Conservation (phyloP, 2,329 filamentous ascomycete species). For the Fusarium sp. region DNA sequence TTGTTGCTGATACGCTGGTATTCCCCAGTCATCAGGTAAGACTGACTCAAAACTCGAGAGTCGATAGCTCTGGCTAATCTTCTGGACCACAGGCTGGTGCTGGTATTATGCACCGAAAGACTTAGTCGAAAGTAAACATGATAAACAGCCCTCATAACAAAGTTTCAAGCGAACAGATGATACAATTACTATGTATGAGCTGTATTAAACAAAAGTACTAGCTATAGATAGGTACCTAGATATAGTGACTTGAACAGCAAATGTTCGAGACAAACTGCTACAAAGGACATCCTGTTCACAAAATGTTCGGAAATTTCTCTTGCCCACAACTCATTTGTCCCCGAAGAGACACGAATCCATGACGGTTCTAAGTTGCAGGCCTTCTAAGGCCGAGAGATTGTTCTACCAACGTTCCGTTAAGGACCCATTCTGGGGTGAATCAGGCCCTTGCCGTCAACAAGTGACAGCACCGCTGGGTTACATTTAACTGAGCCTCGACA, state of each 20-base stretch:
- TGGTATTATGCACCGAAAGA: conserved; percentile 46
- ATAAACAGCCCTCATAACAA: neutral
- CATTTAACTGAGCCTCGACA: conserved; percentile 5
- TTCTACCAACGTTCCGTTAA: conserved; percentile 88
- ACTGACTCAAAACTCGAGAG: no score
- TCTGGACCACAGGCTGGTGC: conserved; percentile 43
- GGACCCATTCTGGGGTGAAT: conserved; percentile 73
- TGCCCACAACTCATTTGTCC: conserved; percentile 50
- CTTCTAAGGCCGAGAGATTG: conserved; percentile 51
- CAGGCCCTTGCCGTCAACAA: conserved; percentile 76
- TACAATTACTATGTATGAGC: neutral
- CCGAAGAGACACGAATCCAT: conserved; percentile 40
- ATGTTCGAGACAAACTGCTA: neutral
- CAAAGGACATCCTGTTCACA: neutral
- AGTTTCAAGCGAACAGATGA: neutral
- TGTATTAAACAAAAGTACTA: neutral
- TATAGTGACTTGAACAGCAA: neutral
- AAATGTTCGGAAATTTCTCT: conserved; percentile 55
- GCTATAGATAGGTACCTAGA: neutral
- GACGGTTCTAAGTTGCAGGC: conserved; percentile 44
- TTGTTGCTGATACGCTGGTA: conserved; percentile 85
- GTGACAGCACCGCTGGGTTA: conserved; percentile 77
- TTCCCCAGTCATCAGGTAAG: conserved; percentile 89
- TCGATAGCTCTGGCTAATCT: conserved; percentile 4
- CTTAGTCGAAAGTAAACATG: neutral